These are phyloP conservation scores for Penicillium antarcticum DNA, from an alignment of 495 filamentous ascomycete genomes.

Conservation along the genomic window DNA sequence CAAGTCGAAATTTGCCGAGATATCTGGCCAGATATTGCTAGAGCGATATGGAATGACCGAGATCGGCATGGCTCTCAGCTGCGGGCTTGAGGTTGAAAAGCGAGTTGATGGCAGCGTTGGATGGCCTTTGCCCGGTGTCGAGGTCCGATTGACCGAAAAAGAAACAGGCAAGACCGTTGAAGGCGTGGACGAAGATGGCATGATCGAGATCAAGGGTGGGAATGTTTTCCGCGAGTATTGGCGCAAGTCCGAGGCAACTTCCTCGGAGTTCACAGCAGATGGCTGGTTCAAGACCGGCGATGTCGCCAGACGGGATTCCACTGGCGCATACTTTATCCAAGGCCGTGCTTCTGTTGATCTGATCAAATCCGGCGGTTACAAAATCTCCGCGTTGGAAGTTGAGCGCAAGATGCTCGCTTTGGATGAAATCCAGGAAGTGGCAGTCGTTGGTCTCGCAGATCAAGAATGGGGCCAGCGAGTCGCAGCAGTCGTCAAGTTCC, in stretches of 20 bases:
- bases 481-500: constrained; percentile 39
- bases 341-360: constrained; percentile 44
- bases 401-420: constrained; percentile 42
- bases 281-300: constrained; percentile 52
- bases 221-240: constrained; percentile 47
- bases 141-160: constrained; percentile 40
- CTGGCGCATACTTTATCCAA: constrained; percentile 43
- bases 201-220: constrained; percentile 44
- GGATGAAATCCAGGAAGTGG: constrained; percentile 37
- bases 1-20: constrained; percentile 39
- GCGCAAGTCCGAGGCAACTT: constrained; percentile 40
- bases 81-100: constrained; percentile 32
- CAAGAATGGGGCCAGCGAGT: constrained; percentile 47
- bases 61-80: constrained; percentile 47
- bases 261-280: constrained; percentile 40
- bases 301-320: constrained; percentile 35
- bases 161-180: constrained; percentile 36
- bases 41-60: constrained; percentile 49
- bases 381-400: constrained; percentile 44
- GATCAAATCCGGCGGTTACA: constrained; percentile 48
- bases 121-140: constrained; percentile 43
- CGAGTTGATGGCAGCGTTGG: constrained; percentile 45
- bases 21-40: constrained; percentile 38
- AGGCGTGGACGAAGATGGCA: constrained; percentile 35
- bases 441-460: constrained; percentile 40